phyloP scores from a whole-genome alignment of 192 early-diverging fungal species.

The Haplosporangium gracile region DNA sequence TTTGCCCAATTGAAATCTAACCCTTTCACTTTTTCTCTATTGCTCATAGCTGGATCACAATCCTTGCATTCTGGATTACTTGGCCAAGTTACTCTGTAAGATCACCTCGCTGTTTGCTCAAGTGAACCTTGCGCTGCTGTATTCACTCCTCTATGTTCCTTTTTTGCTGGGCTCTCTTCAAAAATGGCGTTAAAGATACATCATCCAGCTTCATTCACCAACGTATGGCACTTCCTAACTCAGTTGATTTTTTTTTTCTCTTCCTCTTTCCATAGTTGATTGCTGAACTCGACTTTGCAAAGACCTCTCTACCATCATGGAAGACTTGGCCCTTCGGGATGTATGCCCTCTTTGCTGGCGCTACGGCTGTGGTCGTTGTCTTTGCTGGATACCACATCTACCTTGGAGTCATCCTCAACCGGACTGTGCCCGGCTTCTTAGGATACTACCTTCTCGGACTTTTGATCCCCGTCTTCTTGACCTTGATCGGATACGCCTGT shows the following conservation, averaged over 20 bases:
- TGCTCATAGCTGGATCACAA: constrained; percentile 40
- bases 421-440: constrained; percentile 51
- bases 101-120: background rate
- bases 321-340: constrained; percentile 74
- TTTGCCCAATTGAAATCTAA: background rate
- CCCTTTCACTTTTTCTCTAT: background rate
- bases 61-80: constrained; percentile 54
- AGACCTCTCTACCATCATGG: constrained; percentile 73
- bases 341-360: constrained; percentile 73
- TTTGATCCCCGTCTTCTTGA: constrained; percentile 58
- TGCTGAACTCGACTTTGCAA: constrained; percentile 77
- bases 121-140: background rate
- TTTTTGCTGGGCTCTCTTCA: background rate
- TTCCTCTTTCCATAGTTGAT: constrained; percentile 49
- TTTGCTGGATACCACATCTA: constrained; percentile 75
- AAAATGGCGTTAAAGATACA: background rate
- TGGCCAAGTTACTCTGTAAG: constrained; percentile 56
- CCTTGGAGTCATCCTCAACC: constrained; percentile 42
- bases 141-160: background rate
- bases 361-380: constrained; percentile 65
- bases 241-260: constrained; percentile 34
- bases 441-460: constrained; percentile 63
- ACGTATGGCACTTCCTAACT: background rate
- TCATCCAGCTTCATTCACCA: background rate
- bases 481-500: constrained; percentile 43